These are phyloP conservation scores for Pseudogymnoascus sp. DNA, from an alignment of 2,329 filamentous ascomycete species.

Conservation along the genomic window DNA sequence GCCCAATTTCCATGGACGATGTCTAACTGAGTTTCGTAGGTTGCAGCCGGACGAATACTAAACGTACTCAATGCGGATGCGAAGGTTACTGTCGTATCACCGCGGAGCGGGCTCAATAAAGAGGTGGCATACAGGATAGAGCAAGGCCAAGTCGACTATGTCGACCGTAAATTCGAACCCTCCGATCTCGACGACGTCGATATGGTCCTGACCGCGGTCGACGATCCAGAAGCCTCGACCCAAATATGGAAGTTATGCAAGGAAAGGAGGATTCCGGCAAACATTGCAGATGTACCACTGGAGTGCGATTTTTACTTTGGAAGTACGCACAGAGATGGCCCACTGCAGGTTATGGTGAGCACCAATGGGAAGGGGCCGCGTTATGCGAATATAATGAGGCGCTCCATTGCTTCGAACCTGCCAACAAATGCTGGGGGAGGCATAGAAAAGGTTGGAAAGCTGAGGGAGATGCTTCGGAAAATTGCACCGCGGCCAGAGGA, in stretches of 20 bases:
- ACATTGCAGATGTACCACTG: slow-evolving; percentile 92
- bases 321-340: slow-evolving; percentile 88
- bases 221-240: slow-evolving; percentile 86
- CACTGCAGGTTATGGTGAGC: slow-evolving; percentile 96
- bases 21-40: slow-evolving; percentile 46
- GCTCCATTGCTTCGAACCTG: slow-evolving; percentile 70
- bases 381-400: slow-evolving; percentile 77
- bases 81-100: slow-evolving; percentile 78
- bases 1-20: not conserved
- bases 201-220: slow-evolving; percentile 90
- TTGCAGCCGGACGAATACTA: slow-evolving; percentile 88
- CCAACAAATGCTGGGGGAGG: slow-evolving; percentile 78
- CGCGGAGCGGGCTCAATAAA: slow-evolving; percentile 70
- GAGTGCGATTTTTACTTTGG: slow-evolving; percentile 99
- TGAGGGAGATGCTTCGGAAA: slow-evolving; percentile 72
- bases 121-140: slow-evolving; percentile 81
- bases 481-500: slow-evolving; percentile 67
- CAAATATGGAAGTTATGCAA: slow-evolving; percentile 93
- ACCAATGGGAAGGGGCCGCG: slow-evolving; percentile 95
- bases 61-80: slow-evolving; percentile 94
- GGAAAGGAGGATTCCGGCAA: slow-evolving; percentile 73
- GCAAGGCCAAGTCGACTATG: slow-evolving; percentile 67
- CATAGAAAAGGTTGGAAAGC: slow-evolving; percentile 73
- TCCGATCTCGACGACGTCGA: slow-evolving; percentile 73
- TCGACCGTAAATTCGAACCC: slow-evolving; percentile 79